phyloP scores from a whole-genome alignment of 306 rosid species.

The Acacia melanoxylon region DNA sequence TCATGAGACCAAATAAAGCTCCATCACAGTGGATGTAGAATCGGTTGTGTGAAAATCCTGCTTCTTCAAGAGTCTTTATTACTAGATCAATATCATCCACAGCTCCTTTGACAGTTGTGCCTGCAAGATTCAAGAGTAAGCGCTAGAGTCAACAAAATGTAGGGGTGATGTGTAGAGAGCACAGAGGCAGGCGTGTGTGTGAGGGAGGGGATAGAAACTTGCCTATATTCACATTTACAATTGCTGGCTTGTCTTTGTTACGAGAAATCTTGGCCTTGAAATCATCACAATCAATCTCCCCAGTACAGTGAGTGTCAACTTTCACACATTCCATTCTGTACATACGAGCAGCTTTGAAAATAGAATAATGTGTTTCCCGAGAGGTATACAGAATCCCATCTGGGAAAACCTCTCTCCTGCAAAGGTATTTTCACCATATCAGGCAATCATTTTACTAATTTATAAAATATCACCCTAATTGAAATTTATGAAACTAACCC shows the following conservation, averaged over 20 bases:
- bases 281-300: conserved; percentile 65
- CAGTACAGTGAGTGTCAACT: conserved; percentile 43
- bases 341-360: conserved; percentile 58
- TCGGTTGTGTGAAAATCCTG: conserved; percentile 51
- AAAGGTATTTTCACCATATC: conserved; percentile 23
- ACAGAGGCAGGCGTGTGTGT: background rate
- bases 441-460: conserved; percentile 13
- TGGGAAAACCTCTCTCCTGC: conserved; percentile 61
- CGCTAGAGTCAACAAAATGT: conserved; percentile 19
- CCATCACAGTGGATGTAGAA: conserved; percentile 64
- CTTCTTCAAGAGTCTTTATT: conserved; percentile 53
- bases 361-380: conserved; percentile 51
- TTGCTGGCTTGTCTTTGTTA: conserved; percentile 63
- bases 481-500: conserved; percentile 42
- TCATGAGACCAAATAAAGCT: conserved; percentile 69
- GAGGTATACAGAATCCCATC: conserved; percentile 60
- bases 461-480: conserved; percentile 10
- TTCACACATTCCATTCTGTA: conserved; percentile 57
- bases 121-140: conserved; percentile 32
- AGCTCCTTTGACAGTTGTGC: conserved; percentile 64
- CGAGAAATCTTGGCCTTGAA: conserved; percentile 47
- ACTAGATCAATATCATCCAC: conserved; percentile 67
- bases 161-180: background rate
- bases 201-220: conserved; percentile 17
- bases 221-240: conserved; percentile 57